Base-by-base conservation (phyloP, 192 early-diverging fungal species). In the Backusella psychrophila region DNA sequence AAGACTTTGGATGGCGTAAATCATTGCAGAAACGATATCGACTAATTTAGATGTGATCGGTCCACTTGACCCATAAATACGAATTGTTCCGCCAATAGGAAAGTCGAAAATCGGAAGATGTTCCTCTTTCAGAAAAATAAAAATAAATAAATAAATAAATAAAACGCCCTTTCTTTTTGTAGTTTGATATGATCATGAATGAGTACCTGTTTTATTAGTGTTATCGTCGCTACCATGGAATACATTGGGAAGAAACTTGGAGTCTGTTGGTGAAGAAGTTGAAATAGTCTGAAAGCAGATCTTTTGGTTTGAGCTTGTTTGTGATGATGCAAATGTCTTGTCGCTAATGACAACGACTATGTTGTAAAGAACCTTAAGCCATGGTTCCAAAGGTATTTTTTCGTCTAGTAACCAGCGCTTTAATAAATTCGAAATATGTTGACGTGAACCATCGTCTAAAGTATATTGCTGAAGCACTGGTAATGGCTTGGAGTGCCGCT, bases 1-100 rank as follows among this genome's bases (percentile, higher is more conserved):
- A 36, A 96, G 83, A 77, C 90, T 95, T 83, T 94, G 94, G 0
- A 92, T 85, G 6, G 93, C 87, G 72, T 91, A 93, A 19, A 93
- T 85, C 29, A 94, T 81, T 17, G 96, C 73, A 63, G 91, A 88
- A n/a, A 94, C 83, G 12, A 97, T 90, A 75, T 89, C 67, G 44
- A 76, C 35, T 41, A 76, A 23, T 49, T 76, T 76, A n/a, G 19
- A 15, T 36, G 38, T 38, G 12, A 69, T 39, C 19, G 36, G 6
- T 3, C 44, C 53, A 49, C 39, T 49, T 63, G 56, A 63, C 4
- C 75, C 75, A 66, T 76, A 76, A 29, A 76, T 39, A 12, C 75
- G 75, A 26, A 76, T 21, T 6, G 75, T 76, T 34, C 75, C 75
- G 9, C 75, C 75, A 46, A 69, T 49, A 46, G 70, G 70, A 71